Evolutionary conservation across 208 protist species (phyloP).

Genomic region (Wallacemonas collosoma): DNA sequence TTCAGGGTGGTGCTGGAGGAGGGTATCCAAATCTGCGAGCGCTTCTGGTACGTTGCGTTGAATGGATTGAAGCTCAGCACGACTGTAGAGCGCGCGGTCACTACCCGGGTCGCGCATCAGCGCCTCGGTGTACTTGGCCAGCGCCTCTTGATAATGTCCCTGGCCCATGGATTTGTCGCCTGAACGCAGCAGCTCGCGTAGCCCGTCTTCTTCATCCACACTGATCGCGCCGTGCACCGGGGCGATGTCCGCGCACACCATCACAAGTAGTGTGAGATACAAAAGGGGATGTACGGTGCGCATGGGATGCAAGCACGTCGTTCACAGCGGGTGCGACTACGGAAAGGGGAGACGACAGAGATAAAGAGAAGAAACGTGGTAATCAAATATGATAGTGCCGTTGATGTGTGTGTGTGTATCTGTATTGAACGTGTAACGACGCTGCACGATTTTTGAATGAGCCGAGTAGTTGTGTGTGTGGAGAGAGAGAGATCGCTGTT

Average conservation of each 20-base stretch:
- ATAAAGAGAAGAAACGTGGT: not conserved
- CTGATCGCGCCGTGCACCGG: not conserved
- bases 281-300: not conserved
- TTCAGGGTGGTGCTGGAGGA: conserved; percentile 43
- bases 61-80: conserved; percentile 76
- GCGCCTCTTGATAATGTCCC: conserved; percentile 80
- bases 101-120: conserved; percentile 56
- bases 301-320: not conserved
- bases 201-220: conserved; percentile 41
- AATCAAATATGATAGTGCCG: not conserved
- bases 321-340: no score
- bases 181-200: conserved; percentile 49
- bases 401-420: conserved; percentile 15
- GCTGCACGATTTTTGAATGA: not conserved
- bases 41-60: conserved; percentile 48
- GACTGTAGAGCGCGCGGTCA: conserved; percentile 72
- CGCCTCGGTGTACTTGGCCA: conserved; percentile 85
- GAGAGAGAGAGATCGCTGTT: no score
- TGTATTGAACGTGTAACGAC: conserved; percentile 4
- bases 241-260: not conserved
- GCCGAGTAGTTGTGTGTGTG: no score
- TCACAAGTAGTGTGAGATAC: not conserved
- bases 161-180: conserved; percentile 72
- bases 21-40: conserved; percentile 57
- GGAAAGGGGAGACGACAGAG: no score